These are phyloP conservation scores for Chrysopogon serrulatus DNA, from an alignment of 176 grass and related monocot species.

Conservation along the genomic window DNA sequence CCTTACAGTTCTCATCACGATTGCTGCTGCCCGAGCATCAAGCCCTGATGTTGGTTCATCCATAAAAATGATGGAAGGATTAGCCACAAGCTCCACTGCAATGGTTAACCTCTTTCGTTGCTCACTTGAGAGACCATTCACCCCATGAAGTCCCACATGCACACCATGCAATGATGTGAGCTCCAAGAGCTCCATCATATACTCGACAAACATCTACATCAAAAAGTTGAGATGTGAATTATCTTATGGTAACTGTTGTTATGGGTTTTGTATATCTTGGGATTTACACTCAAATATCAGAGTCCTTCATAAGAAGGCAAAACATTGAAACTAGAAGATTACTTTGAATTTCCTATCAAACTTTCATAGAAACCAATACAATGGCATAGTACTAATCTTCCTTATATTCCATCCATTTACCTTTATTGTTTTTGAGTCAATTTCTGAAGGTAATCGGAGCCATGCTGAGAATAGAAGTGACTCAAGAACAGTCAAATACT, in stretches of 20 bases:
- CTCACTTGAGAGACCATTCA: conserved; percentile 19
- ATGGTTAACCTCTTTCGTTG: conserved; percentile 24
- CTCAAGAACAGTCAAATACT: conserved; percentile 24
- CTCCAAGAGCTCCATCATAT: conserved; percentile 13
- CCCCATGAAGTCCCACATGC: conserved; percentile 7
- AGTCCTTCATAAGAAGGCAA: background rate
- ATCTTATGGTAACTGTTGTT: background rate
- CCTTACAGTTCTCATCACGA: conserved; percentile 20
- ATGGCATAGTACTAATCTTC: background rate
- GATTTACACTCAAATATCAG: background rate
- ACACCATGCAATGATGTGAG: conserved; percentile 8
- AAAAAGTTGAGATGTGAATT: background rate
- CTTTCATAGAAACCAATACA: background rate
- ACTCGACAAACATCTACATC: background rate
- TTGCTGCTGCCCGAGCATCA: conserved; percentile 10
- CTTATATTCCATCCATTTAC: background rate
- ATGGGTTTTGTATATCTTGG: background rate
- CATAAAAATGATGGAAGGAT: conserved; percentile 25
- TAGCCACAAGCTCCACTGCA: conserved; percentile 28
- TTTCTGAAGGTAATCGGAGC: conserved; percentile 25
- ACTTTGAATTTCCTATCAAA: background rate
- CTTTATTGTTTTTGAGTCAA: conserved; percentile 30
- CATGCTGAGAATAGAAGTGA: conserved; percentile 37
- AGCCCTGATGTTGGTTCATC: conserved; percentile 26
- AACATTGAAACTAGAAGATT: background rate